Evolutionary conservation across 2,329 filamentous ascomycete genomes (phyloP), one percentile per base, ranked within the genome.

Genomic region (Bertia moriformis): DNA sequence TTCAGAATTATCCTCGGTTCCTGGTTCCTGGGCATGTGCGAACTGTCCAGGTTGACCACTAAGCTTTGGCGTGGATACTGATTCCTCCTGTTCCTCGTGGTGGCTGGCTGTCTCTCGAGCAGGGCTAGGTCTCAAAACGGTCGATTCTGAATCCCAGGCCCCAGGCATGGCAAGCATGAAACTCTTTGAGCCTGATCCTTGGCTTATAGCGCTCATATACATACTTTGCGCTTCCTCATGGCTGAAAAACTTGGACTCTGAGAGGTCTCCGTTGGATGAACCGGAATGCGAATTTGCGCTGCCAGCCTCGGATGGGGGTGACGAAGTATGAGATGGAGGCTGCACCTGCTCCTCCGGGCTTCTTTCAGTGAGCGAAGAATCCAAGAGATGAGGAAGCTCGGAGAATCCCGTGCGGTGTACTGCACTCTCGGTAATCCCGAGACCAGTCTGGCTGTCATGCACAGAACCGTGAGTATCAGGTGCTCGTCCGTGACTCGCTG

Each of bases 121-220:
- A 32, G 38, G 30, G 39, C 39, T 32, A 41, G 15, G 17, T 18
- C 17, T 19, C 13, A 30, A 38, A 33, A 18, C 41, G 18, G 38
- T 45, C 22, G 46, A 45, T 19, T 48, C 51, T 4, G 50, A 50
- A 29, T 54, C 54, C 61, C 61, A 65, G 27, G 52, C 60, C 4
- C 62, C 62, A 14, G 62, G 62, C 42, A 64, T 61, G 36, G 49
- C 48, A 3, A 51, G 53, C 19, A 49, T 44, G 35, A 42, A 38
- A 4, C 36, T 48, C 51, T 19, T 43, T 45, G 39, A 43, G n/a
- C n/a, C n/a, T 18, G 55, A 52, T 7, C 51, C 52, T 27, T 59
- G 56, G 42, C 68, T 73, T 40, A 76, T 60, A 10, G 71, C 74
- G 50, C 75, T 67, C 62, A 67, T 63, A 41, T 67, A 67, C 55